Percentiles rank a stretch among this genome's conserved stretches.
These are phyloP conservation scores for Epichloe typhina DNA, from an alignment of 2,329 filamentous ascomycete species.

Conservation along the genomic window DNA sequence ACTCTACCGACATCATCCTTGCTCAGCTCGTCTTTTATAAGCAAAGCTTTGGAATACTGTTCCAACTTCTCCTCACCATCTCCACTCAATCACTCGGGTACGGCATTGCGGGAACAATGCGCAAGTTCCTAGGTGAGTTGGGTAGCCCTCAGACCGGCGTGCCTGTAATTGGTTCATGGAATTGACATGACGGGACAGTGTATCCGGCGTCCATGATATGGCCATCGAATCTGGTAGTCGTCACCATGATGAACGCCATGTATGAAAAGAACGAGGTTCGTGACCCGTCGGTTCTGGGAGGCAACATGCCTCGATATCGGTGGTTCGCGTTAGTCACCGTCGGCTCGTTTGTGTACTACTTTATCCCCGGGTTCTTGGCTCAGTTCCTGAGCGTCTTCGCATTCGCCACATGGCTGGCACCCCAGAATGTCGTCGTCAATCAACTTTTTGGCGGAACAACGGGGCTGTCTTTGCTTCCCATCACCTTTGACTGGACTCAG, in stretches of 20 bases:
- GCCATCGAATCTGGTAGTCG: conserved; percentile 53
- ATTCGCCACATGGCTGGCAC: conserved; percentile 59
- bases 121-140: conserved; percentile 43
- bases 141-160: no score
- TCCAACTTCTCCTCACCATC: conserved; percentile 53
- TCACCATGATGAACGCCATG: conserved; percentile 58
- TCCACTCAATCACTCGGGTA: conserved; percentile 59
- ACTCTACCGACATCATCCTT: conserved; percentile 61
- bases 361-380: conserved; percentile 55
- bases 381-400: conserved; percentile 59
- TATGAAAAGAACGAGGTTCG: conserved; percentile 44
- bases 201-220: conserved; percentile 63
- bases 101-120: conserved; percentile 54
- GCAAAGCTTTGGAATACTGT: conserved; percentile 52
- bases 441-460: conserved; percentile 60
- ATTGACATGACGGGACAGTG: conserved; percentile 21
- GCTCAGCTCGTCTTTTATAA: conserved; percentile 62
- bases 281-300: conserved; percentile 44
- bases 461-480: conserved; percentile 53
- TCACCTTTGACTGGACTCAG: conserved; percentile 69
- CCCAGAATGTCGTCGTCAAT: conserved; percentile 54
- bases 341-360: conserved; percentile 51
- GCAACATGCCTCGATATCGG: conserved; percentile 50
- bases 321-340: conserved; percentile 49
- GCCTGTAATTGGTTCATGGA: neutral